These are phyloP conservation scores for Yamadazyma blattariae DNA, from an alignment of 1,139 yeast species.

Conservation along the genomic window DNA sequence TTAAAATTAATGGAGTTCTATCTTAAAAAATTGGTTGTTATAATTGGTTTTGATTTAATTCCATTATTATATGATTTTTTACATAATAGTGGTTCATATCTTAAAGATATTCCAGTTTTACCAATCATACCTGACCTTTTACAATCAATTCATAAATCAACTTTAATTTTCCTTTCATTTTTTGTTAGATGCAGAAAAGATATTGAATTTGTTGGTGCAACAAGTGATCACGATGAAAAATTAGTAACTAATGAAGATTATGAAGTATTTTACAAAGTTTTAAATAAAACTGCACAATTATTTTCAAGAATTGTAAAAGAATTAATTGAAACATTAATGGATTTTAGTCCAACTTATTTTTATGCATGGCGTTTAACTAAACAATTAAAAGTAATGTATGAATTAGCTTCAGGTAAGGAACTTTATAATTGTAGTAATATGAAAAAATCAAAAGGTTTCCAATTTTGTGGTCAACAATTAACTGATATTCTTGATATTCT, in stretches of 20 bases:
- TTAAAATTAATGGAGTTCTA: conserved; percentile 25
- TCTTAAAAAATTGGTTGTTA: conserved; percentile 25
- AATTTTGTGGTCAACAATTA: not conserved
- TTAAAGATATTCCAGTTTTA: conserved; percentile 32
- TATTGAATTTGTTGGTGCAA: not conserved
- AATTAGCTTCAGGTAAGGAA: conserved; percentile 19
- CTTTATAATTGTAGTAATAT: conserved; percentile 16
- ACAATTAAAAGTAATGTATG: conserved; percentile 25
- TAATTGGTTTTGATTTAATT: conserved; percentile 27
- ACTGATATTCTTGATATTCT: conserved; percentile 3
- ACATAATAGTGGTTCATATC: conserved; percentile 21
- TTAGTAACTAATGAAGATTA: conserved; percentile 1
- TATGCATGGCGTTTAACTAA: conserved; percentile 42
- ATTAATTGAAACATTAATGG: conserved; percentile 22
- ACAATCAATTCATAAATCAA: conserved; percentile 24
- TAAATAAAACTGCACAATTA: conserved; percentile 6
- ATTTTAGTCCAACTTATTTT: conserved; percentile 35
- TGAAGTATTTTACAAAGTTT: not conserved
- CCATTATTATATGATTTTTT: conserved; percentile 28
- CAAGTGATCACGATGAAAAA: conserved; percentile 1
- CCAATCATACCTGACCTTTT: conserved; percentile 30
- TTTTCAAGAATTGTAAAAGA: conserved; percentile 18
- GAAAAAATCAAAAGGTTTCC: conserved; percentile 1
- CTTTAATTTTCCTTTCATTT: conserved; percentile 7
- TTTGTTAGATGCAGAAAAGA: conserved; percentile 6